Evolutionary conservation across 2,329 filamentous ascomycete genomes (phyloP).

Genomic region (Microsporum ferrugineum): DNA sequence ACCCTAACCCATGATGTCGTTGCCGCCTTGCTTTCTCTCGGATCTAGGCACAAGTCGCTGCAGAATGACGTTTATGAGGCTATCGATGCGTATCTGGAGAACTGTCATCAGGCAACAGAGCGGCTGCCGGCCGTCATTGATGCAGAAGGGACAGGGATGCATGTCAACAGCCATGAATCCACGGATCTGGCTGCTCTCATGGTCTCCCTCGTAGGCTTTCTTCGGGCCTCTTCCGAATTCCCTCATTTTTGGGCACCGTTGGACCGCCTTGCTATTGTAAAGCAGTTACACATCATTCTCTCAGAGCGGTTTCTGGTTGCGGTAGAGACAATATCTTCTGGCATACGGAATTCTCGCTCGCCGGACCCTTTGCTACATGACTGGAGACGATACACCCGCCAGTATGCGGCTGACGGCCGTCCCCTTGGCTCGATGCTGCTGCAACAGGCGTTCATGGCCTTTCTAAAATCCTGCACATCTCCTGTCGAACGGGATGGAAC

Average conservation of each 20-base stretch:
- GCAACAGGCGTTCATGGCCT: slow-evolving; percentile 75
- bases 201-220: slow-evolving; percentile 78
- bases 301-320: slow-evolving; percentile 76
- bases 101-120: slow-evolving; percentile 54
- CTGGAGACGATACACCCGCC: slow-evolving; percentile 76
- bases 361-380: slow-evolving; percentile 58
- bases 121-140: slow-evolving; percentile 44
- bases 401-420: slow-evolving; percentile 67
- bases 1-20: slow-evolving; percentile 67
- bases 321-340: slow-evolving; percentile 81
- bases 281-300: slow-evolving; percentile 59
- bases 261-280: slow-evolving; percentile 62
- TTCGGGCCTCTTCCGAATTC: slow-evolving; percentile 68
- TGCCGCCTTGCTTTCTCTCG: slow-evolving; percentile 68
- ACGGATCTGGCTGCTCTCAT: slow-evolving; percentile 62
- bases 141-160: slow-evolving; percentile 40
- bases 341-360: slow-evolving; percentile 66
- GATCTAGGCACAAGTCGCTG: slow-evolving; percentile 58
- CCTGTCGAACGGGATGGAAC: slow-evolving; percentile 55
- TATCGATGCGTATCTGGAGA: slow-evolving; percentile 60
- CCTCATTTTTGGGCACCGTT: slow-evolving; percentile 68
- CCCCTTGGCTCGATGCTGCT: slow-evolving; percentile 86
- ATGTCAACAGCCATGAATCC: slow-evolving; percentile 43
- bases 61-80: slow-evolving; percentile 54
- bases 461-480: slow-evolving; percentile 68